phyloP scores from a whole-genome alignment of 148 eudicot genomes.

The Fagopyrum esculentum region DNA sequence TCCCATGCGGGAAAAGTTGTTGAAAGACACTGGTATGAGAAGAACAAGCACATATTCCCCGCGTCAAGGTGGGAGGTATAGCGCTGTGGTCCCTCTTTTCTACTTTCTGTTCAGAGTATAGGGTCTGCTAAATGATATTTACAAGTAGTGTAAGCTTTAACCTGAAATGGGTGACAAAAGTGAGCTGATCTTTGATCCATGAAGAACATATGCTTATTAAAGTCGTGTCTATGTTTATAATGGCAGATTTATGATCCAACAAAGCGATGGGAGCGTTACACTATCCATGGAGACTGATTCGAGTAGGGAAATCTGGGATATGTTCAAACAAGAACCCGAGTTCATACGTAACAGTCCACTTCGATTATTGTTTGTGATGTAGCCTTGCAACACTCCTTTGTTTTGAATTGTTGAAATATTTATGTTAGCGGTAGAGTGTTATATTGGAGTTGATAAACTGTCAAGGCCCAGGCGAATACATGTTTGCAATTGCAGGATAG shows the following conservation, averaged over 20 bases:
- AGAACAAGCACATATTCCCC: slow-evolving; percentile 97
- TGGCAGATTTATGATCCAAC: slow-evolving; percentile 92
- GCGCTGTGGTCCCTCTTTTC: slow-evolving; percentile 15
- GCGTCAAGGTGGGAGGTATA: slow-evolving; percentile 99
- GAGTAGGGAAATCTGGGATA: neutral
- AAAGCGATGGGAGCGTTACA: slow-evolving; percentile 90
- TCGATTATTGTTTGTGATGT: neutral
- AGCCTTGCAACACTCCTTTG: neutral
- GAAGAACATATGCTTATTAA: neutral
- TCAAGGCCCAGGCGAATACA: too few species aligned
- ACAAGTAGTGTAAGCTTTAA: neutral
- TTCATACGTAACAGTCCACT: too few species aligned
- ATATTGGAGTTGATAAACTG: too few species aligned
- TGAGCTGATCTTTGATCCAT: too few species aligned
- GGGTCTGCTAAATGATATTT: neutral
- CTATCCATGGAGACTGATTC: slow-evolving; percentile 80
- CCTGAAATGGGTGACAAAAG: too few species aligned
- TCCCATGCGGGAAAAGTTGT: slow-evolving; percentile 99
- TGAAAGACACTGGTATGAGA: slow-evolving; percentile 98
- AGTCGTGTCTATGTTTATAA: neutral
- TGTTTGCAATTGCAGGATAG: too few species aligned
- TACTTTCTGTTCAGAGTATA: slow-evolving; percentile 4
- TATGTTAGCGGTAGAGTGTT: too few species aligned
- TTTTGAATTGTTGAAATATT: too few species aligned
- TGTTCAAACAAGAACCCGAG: neutral